phyloP scores from a whole-genome alignment of 306 rosid genomes.

The Leucaena leucocephala region DNA sequence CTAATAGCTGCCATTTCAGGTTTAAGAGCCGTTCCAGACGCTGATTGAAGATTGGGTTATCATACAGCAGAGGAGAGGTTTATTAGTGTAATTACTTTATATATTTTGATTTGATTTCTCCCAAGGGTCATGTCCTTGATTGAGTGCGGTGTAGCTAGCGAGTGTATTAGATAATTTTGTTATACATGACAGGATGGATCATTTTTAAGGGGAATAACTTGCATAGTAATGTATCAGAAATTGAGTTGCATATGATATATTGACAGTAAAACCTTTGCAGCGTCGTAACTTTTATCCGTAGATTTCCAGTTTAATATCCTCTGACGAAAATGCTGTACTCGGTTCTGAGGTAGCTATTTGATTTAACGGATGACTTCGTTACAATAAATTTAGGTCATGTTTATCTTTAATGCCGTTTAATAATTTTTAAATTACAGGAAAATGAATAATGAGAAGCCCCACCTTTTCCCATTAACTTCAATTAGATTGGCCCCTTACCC shows the following conservation, averaged over 20 bases:
- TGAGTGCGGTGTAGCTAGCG: constrained; percentile 32
- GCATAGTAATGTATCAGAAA: constrained; percentile 18
- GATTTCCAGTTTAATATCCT: not conserved
- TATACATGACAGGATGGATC: constrained; percentile 14
- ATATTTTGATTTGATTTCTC: constrained; percentile 26
- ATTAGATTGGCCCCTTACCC: no score
- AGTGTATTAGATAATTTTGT: constrained; percentile 27
- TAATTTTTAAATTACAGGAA: no score
- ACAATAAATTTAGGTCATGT: no score
- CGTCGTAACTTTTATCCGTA: not conserved
- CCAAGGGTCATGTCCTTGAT: constrained; percentile 7
- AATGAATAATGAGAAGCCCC: no score
- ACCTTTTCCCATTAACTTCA: no score
- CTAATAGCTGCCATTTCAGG: constrained; percentile 53
- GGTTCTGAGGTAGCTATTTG: not conserved
- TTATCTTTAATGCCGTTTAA: no score
- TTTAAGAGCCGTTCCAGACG: constrained; percentile 66
- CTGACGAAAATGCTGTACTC: not conserved
- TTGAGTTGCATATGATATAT: constrained; percentile 20
- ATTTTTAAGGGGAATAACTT: not conserved
- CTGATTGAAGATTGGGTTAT: constrained; percentile 38
- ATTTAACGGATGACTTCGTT: not conserved
- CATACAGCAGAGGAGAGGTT: constrained; percentile 20
- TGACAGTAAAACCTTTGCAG: not conserved
- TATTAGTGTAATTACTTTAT: constrained; percentile 30